Conservation (phyloP, 2,329 filamentous ascomycete genomes). For the Colletotrichum sp. region DNA sequence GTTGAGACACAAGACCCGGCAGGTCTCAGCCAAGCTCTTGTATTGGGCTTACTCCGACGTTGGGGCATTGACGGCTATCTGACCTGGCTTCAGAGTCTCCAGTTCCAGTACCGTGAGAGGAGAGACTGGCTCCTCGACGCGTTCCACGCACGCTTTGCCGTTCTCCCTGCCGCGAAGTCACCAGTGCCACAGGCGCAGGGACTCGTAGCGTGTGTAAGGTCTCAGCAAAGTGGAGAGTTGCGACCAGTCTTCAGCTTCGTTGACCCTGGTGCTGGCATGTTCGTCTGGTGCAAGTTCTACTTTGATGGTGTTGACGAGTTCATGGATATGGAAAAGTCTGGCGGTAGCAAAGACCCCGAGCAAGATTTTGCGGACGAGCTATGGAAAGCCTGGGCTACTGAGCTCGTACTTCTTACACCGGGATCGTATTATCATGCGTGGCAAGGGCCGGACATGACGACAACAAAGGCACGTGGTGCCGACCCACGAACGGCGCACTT, state of each 20-base stretch:
- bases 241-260: constrained; percentile 33
- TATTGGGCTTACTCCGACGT: constrained; percentile 48
- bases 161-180: background rate
- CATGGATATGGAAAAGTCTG: background rate
- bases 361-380: background rate
- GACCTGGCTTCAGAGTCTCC: constrained; percentile 74
- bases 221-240: background rate
- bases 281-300: constrained; percentile 35
- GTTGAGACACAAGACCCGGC: constrained; percentile 72
- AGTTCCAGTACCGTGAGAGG: constrained; percentile 70
- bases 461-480: constrained; percentile 26
- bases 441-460: constrained; percentile 30
- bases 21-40: constrained; percentile 63
- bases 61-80: constrained; percentile 80
- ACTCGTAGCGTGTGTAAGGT: background rate
- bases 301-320: constrained; percentile 24
- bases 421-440: constrained; percentile 36
- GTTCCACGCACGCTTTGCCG: constrained; percentile 32
- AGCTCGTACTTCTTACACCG: constrained; percentile 31
- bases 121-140: constrained; percentile 69
- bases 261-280: constrained; percentile 34
- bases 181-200: background rate
- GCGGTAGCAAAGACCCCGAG: background rate
- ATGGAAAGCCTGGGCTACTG: constrained; percentile 22
- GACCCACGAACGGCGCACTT: constrained; percentile 29